A percentile compares a stretch with the other conserved stretches of the same genome.
Conservation (phyloP, 1,284 basidiomycete genomes). For the Exobasidium cylindrosporum region DNA sequence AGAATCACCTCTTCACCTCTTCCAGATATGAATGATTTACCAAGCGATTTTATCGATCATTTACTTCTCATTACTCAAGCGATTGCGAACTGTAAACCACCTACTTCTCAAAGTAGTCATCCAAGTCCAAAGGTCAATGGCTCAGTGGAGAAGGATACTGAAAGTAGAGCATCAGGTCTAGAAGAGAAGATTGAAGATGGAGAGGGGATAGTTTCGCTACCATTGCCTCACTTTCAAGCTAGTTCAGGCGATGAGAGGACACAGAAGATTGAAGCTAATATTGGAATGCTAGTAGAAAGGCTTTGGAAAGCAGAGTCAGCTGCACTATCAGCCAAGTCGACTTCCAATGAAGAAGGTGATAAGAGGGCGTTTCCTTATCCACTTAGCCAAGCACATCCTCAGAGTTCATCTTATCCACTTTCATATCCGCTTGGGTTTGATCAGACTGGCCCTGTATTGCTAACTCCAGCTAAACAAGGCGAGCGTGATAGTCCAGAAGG, state of each 20-base stretch:
- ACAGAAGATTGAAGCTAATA: slow-evolving; percentile 35
- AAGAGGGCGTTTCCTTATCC: slow-evolving; percentile 38
- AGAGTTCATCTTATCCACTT: slow-evolving; percentile 47
- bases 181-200: slow-evolving; percentile 11
- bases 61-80: slow-evolving; percentile 42
- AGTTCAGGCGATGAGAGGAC: slow-evolving; percentile 32
- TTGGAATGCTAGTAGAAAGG: slow-evolving; percentile 37
- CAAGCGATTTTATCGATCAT: slow-evolving; percentile 46
- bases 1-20: slow-evolving; percentile 41
- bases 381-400: slow-evolving; percentile 46
- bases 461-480: slow-evolving; percentile 22
- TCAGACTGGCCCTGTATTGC: slow-evolving; percentile 46
- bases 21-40: slow-evolving; percentile 32
- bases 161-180: background rate
- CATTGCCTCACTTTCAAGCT: slow-evolving; percentile 36
- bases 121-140: background rate
- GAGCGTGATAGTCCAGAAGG: slow-evolving; percentile 23
- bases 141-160: background rate
- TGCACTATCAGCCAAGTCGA: slow-evolving; percentile 19
- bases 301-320: slow-evolving; percentile 46
- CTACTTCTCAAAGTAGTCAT: slow-evolving; percentile 19
- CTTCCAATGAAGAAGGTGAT: background rate
- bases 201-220: slow-evolving; percentile 30
- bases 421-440: slow-evolving; percentile 53
- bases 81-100: slow-evolving; percentile 35